Conservation (phyloP, 2,329 filamentous ascomycete species). For the Exophiala oligosperma region DNA sequence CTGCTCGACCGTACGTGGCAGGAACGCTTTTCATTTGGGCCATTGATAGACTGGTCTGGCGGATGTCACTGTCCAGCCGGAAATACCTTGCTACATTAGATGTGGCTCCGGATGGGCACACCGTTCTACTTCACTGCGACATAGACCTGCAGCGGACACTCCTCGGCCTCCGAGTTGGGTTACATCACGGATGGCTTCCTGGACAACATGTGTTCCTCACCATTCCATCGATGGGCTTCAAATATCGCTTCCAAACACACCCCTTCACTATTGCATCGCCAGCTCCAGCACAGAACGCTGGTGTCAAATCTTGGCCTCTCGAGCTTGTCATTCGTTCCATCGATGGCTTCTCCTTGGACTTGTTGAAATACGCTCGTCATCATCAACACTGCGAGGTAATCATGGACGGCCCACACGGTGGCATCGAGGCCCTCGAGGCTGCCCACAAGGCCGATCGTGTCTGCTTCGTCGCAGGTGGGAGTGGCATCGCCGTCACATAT, state of each 20-base stretch:
- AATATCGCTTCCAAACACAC: slow-evolving; percentile 60
- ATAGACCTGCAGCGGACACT: slow-evolving; percentile 17
- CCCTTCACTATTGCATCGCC: slow-evolving; percentile 66
- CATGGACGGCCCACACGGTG: slow-evolving; percentile 67
- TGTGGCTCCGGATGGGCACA: slow-evolving; percentile 59
- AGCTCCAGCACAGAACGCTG: slow-evolving; percentile 15
- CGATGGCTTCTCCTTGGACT: slow-evolving; percentile 58
- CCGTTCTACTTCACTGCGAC: slow-evolving; percentile 44
- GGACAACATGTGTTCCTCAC: slow-evolving; percentile 66
- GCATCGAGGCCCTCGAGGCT: slow-evolving; percentile 54
- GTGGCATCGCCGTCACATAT: slow-evolving; percentile 65
- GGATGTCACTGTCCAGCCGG: slow-evolving; percentile 53
- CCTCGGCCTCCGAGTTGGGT: slow-evolving; percentile 28
- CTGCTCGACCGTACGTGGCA: slow-evolving; percentile 54
- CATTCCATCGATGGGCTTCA: slow-evolving; percentile 54
- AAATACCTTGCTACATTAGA: slow-evolving; percentile 51
- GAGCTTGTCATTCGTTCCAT: slow-evolving; percentile 60
- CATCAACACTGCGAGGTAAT: slow-evolving; percentile 49
- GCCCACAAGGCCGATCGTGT: slow-evolving; percentile 51
- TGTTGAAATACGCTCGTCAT: slow-evolving; percentile 53
- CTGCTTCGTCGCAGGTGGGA: slow-evolving; percentile 63
- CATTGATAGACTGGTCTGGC: slow-evolving; percentile 59
- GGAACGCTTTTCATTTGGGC: slow-evolving; percentile 58
- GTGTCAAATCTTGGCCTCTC: slow-evolving; percentile 45
- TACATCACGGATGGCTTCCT: slow-evolving; percentile 58